Conservation (phyloP, 495 filamentous ascomycete genomes). For the Cetradonia linearis region DNA sequence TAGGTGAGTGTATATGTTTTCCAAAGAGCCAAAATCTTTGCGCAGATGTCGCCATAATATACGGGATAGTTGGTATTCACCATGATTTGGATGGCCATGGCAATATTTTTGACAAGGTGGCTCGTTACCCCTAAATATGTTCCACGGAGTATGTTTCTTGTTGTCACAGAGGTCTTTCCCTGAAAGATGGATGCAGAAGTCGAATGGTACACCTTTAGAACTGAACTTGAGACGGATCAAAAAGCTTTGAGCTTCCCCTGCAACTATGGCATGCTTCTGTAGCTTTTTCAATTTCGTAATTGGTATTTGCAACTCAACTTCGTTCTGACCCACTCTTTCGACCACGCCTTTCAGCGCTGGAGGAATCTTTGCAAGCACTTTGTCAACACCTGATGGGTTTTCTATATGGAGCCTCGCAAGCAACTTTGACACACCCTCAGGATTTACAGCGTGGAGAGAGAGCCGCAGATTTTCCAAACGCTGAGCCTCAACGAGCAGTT, state of each 20-base stretch:
- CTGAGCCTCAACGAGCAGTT: not conserved
- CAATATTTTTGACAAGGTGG: not conserved
- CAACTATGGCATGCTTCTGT: constrained; percentile 7
- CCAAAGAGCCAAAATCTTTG: not conserved
- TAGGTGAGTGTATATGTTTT: constrained; percentile 3
- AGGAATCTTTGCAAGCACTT: constrained; percentile 3
- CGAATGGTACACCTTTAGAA: not conserved
- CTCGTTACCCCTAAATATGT: not conserved
- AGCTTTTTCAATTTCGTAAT: not conserved
- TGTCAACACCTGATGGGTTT: not conserved
- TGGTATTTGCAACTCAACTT: constrained; percentile 10
- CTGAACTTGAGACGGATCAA: constrained; percentile 5
- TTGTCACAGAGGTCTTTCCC: not conserved
- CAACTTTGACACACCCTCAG: not conserved
- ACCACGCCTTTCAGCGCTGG: not conserved
- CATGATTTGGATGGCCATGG: not conserved
- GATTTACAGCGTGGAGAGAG: constrained; percentile 1
- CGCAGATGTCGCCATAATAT: not conserved
- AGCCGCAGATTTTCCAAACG: not conserved
- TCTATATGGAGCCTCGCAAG: constrained; percentile 6
- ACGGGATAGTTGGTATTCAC: constrained; percentile 2
- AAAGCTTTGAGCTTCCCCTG: constrained; percentile 1
- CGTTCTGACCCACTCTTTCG: not conserved
- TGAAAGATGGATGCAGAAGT: constrained; percentile 8
- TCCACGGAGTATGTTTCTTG: not conserved